Evolutionary conservation across 345 rosid genomes (phyloP).

Genomic region (Turritis glabra): DNA sequence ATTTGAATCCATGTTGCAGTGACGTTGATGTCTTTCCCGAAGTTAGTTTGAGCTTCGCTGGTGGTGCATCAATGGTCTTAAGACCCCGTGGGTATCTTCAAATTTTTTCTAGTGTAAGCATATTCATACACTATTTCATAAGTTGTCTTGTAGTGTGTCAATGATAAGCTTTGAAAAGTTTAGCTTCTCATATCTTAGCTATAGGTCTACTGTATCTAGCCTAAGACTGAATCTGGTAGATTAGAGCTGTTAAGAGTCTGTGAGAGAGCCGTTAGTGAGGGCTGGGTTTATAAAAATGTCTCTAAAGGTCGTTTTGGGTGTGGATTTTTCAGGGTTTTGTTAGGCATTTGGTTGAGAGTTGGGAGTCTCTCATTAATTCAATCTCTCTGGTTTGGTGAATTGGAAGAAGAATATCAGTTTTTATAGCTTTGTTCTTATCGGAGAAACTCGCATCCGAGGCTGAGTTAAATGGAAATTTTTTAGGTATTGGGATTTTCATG

Average conservation of each 20-base stretch:
- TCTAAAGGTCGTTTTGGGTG: background rate
- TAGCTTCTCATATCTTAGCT: constrained; percentile 3
- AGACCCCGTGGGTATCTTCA: constrained; percentile 73
- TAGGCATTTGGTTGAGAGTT: background rate
- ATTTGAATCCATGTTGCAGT: constrained; percentile 47
- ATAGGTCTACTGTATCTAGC: background rate
- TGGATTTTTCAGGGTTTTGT: background rate
- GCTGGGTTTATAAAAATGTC: background rate
- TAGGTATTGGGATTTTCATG: background rate
- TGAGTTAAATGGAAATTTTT: background rate
- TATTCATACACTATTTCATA: constrained; percentile 20
- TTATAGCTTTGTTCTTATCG: background rate
- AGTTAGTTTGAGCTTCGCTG: constrained; percentile 84
- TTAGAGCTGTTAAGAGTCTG: background rate
- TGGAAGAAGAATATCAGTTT: background rate
- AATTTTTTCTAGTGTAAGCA: constrained; percentile 72
- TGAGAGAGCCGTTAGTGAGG: background rate
- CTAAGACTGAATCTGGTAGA: constrained; percentile 3
- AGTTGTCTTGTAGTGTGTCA: constrained; percentile 1
- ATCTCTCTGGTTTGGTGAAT: too few relatives aligned
- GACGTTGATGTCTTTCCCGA: constrained; percentile 67
- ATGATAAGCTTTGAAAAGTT: background rate
- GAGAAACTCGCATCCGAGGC: too few relatives aligned
- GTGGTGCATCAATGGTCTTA: constrained; percentile 75
- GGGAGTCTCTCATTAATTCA: too few relatives aligned